A percentile compares a stretch with the other conserved stretches of the same genome.
phyloP scores from a whole-genome alignment of 2,329 filamentous ascomycete species.

The Scedosporium aurantiacum region DNA sequence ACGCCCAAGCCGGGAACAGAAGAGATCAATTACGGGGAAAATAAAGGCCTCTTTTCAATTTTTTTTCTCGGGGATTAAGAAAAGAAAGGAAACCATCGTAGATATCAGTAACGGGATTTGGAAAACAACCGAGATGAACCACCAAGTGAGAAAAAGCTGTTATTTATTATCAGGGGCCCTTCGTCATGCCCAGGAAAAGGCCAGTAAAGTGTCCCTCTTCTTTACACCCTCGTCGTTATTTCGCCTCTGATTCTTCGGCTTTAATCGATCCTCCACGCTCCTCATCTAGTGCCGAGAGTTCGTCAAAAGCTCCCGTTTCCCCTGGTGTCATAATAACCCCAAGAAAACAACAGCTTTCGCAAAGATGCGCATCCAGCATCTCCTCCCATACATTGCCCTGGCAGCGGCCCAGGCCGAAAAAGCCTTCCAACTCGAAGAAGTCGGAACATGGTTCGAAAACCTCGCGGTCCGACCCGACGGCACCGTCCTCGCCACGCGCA shows the following conservation, averaged over 20 bases:
- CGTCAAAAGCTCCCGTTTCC: too few species aligned
- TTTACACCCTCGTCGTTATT: neutral
- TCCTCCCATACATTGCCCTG: neutral
- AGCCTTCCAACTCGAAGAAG: constrained; percentile 2
- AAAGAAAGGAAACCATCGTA: neutral
- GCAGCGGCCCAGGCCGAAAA: neutral
- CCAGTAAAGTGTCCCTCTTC: neutral
- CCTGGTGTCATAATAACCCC: too few species aligned
- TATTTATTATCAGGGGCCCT: neutral
- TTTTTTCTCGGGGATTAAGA: neutral
- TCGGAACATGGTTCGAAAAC: constrained; percentile 7
- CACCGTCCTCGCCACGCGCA: constrained; percentile 7
- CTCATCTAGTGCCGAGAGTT: too few species aligned
- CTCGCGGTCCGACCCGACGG: constrained; percentile 5
- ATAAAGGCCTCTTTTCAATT: too few species aligned
- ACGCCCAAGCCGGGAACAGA: neutral
- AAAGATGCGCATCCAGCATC: neutral
- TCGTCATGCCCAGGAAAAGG: neutral
- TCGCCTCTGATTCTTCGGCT: neutral
- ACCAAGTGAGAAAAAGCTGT: neutral
- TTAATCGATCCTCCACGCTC: too few species aligned
- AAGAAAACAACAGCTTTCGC: neutral
- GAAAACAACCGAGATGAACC: neutral
- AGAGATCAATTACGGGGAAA: too few species aligned
- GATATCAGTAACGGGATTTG: neutral